A percentile compares a stretch with the other conserved stretches of the same genome.
Conservation (phyloP, 768 basidiomycete species). For the Podaxis sp. region DNA sequence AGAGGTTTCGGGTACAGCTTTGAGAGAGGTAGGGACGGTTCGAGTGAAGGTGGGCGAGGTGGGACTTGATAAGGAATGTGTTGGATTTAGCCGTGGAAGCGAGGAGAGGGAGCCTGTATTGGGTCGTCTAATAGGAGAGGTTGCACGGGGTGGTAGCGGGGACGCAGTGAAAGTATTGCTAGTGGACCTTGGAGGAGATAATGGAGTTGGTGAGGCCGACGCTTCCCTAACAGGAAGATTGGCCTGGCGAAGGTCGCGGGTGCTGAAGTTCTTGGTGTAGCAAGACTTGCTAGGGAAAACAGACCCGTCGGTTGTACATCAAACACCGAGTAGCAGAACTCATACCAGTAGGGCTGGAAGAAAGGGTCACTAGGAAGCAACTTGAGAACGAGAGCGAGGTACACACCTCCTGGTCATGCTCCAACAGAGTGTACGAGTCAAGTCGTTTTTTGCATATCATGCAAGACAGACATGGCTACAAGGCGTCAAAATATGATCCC, state of each 20-base stretch:
- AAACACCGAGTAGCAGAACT: background rate
- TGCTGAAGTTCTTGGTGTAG: constrained; percentile 78
- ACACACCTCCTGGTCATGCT: constrained; percentile 79
- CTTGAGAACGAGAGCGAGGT: constrained; percentile 4
- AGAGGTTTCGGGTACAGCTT: background rate
- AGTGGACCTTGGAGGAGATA: constrained; percentile 22
- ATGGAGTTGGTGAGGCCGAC: constrained; percentile 20
- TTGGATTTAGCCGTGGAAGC: constrained; percentile 24
- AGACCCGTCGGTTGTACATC: constrained; percentile 1
- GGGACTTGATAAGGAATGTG: constrained; percentile 31
- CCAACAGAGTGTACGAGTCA: constrained; percentile 73
- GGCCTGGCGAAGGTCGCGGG: constrained; percentile 66
- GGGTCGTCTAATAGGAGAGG: constrained; percentile 16
- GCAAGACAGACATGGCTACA: constrained; percentile 78
- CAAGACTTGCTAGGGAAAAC: constrained; percentile 66
- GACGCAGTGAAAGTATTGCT: constrained; percentile 21
- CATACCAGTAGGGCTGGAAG: constrained; percentile 54
- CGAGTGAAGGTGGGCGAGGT: constrained; percentile 31
- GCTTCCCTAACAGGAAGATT: constrained; percentile 50
- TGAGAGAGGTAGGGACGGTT: constrained; percentile 7
- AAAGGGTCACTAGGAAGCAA: background rate
- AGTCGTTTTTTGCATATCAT: constrained; percentile 73
- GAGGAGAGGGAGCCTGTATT: constrained; percentile 11
- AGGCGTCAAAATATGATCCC: background rate
- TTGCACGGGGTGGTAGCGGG: constrained; percentile 28